Conservation (phyloP, 257 asterid genomes). For the Solanum tarijense region DNA sequence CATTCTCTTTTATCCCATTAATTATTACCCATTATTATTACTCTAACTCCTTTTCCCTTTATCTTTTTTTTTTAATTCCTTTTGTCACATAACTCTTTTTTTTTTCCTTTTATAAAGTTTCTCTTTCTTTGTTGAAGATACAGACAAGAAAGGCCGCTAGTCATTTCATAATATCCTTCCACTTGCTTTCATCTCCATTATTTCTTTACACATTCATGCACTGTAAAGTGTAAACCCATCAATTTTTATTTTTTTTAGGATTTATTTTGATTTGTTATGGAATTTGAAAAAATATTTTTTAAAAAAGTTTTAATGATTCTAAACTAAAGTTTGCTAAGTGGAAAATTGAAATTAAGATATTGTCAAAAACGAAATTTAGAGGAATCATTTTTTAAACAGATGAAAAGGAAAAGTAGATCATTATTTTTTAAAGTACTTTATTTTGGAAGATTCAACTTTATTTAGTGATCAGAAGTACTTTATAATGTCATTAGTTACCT, state of each 20-base stretch:
- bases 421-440: not conserved
- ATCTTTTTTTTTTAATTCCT: not conserved
- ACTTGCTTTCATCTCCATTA: constrained; percentile 7
- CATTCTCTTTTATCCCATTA: not conserved
- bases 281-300: too few species aligned
- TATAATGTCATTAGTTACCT: not conserved
- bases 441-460: not conserved
- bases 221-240: not conserved
- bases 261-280: too few species aligned
- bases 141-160: constrained; percentile 38
- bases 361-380: too few species aligned
- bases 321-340: not conserved
- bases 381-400: not conserved
- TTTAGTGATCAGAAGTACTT: not conserved
- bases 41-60: not conserved
- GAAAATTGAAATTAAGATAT: too few species aligned
- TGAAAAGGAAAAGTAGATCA: not conserved
- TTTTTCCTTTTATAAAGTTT: not conserved
- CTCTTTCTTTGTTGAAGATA: constrained; percentile 11
- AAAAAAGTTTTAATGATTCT: too few species aligned
- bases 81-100: not conserved
- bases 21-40: not conserved
- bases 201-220: not conserved
- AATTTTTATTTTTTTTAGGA: not conserved
- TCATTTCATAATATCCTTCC: constrained; percentile 39